Evolutionary conservation across 148 eudicot species (phyloP).

Genomic region (Euryodendron excelsum): DNA sequence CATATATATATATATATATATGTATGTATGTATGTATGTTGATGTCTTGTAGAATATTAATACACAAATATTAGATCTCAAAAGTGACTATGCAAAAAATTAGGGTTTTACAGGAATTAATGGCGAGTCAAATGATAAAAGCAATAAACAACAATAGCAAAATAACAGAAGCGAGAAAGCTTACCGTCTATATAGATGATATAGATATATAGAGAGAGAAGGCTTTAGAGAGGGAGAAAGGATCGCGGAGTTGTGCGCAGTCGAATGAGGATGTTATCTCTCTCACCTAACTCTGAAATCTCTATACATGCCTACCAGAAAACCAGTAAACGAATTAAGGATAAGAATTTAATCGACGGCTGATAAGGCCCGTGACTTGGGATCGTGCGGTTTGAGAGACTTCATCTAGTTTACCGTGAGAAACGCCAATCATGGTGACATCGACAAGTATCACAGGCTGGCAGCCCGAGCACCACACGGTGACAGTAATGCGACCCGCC

Average conservation of each 20-base stretch:
- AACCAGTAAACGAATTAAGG: not conserved
- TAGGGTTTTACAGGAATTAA: constrained; percentile 15
- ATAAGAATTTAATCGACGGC: constrained; percentile 18
- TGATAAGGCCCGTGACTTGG: not conserved
- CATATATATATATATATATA: not conserved
- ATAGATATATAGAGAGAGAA: not conserved
- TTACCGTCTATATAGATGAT: constrained; percentile 13
- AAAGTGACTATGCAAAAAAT: not conserved
- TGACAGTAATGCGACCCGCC: too few species aligned
- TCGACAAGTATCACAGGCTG: too few species aligned
- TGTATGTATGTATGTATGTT: too few species aligned
- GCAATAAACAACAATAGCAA: not conserved
- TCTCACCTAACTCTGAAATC: not conserved
- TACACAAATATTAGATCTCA: constrained; percentile 8
- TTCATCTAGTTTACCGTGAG: constrained; percentile 11
- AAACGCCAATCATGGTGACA: constrained; percentile 12
- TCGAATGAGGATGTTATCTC: not conserved
- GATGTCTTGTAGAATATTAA: not conserved
- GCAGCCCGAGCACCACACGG: too few species aligned
- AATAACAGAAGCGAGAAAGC: constrained; percentile 1
- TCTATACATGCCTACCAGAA: not conserved
- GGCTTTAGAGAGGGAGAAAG: constrained; percentile 2
- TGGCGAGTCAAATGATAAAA: not conserved
- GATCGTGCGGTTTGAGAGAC: constrained; percentile 10
- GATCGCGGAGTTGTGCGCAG: not conserved